Conservation (phyloP, 2,329 filamentous ascomycete species). For the Cylindrodendrum hubeiense region DNA sequence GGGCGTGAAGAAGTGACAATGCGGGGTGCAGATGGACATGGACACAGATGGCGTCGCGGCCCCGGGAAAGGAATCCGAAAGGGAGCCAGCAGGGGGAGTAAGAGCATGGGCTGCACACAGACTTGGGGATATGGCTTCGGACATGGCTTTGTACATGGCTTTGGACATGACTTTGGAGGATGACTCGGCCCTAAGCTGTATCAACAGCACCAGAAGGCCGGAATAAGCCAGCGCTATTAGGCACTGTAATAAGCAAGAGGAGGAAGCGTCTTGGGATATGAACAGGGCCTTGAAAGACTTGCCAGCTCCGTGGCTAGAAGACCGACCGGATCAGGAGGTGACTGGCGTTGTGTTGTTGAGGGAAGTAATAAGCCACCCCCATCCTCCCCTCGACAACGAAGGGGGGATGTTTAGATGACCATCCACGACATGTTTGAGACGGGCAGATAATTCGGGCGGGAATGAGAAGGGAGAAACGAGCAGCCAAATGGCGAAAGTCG, state of each 20-base stretch:
- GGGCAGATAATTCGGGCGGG: too few relatives aligned
- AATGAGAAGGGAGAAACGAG: background rate
- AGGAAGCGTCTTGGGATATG: background rate
- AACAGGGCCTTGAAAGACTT: background rate
- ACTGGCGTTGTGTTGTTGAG: background rate
- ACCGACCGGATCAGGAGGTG: background rate
- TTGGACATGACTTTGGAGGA: background rate
- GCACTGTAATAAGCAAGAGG: background rate
- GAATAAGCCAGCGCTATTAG: background rate
- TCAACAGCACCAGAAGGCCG: background rate
- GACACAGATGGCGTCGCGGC: constrained; percentile 1
- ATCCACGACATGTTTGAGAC: background rate
- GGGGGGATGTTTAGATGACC: background rate
- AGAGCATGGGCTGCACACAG: background rate
- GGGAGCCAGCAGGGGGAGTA: background rate
- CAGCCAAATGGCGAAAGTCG: background rate
- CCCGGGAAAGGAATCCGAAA: background rate
- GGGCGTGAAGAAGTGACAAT: constrained; percentile 3
- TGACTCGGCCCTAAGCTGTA: background rate
- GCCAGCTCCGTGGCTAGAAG: background rate
- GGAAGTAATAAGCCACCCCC: background rate
- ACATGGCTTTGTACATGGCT: background rate
- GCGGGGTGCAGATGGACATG: constrained; percentile 15
- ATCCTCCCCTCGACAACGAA: background rate
- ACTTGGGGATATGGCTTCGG: background rate